Base-by-base conservation (phyloP, 148 eudicot species). In the Rhododendron ferrugineum region DNA sequence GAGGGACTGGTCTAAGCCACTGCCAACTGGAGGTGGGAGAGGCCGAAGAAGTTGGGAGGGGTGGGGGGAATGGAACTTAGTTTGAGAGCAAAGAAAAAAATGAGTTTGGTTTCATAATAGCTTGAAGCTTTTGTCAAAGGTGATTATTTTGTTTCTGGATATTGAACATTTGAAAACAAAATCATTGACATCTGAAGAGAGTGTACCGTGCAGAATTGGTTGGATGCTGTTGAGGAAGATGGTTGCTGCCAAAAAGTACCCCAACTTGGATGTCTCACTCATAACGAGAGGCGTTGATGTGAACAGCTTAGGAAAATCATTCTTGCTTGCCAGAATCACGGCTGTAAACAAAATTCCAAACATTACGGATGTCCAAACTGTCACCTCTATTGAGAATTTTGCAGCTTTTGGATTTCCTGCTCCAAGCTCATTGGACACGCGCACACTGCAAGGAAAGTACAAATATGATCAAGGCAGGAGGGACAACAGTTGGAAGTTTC, bases 401-500 rank as follows among this genome's bases (percentile, higher is more conserved):
- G 95, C 95, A 58, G 89, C 91, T 88, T 88, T 89, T 30, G 94
- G 91, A 77, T 74, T 77, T 60, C 91, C 89, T 47, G 94, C 94
- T 86, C 96, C 96, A 6, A 93, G 93, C 85, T 93, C 94, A 36
- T 92, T 93, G 0, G 94, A 92, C 37, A 93, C 92, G 44, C 96
- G 90, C 42, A 93, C 93, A 60, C 96, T 93, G 90, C 90, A 85
- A 83, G 42, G 62, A 72, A 11, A 28, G 34, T 68, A 68, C 5
- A 1, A 28, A 28, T 13, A 28, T 68, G 36, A n/a, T 28, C 74
- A 68, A 28, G 32, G 15, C 36, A 68, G 36, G 37, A 68, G 16
- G 72, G 32, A 66, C 4, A 26, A 66, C 28, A 10, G 11, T 62
- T n/a, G 26, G 32, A 66, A 66, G 34, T 66, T 26, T 2, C 32